Evolutionary conservation across 2,329 filamentous ascomycete species (phyloP).

Genomic region (Scedosporium boydii): DNA sequence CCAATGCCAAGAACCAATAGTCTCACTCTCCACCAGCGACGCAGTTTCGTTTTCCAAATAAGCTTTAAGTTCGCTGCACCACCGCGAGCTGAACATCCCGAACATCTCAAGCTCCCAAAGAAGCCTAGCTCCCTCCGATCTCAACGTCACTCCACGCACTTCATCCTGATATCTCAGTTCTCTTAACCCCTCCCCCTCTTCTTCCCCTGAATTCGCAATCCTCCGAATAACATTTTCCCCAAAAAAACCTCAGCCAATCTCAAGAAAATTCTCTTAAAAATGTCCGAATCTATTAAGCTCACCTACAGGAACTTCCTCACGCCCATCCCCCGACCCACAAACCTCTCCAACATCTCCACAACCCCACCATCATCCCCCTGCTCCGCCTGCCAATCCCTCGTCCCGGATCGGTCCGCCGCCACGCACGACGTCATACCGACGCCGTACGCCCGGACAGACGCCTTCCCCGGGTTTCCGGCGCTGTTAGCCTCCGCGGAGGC

Average conservation of each 20-base stretch:
- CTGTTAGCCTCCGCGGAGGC: neutral
- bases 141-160: too few relatives aligned
- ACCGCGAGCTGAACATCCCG: too few relatives aligned
- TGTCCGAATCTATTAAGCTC: neutral
- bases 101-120: too few relatives aligned
- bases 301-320: neutral
- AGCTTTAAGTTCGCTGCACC: too few relatives aligned
- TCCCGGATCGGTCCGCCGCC: neutral
- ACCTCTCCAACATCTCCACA: neutral
- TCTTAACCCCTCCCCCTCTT: too few relatives aligned
- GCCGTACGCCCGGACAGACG: neutral
- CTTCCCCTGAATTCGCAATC: too few relatives aligned
- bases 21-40: too few relatives aligned
- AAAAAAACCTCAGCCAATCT: neutral
- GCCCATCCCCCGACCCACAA: neutral
- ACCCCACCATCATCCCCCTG: neutral
- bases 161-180: too few relatives aligned
- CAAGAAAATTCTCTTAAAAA: neutral
- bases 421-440: neutral
- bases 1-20: too few relatives aligned
- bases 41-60: too few relatives aligned
- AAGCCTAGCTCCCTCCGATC: too few relatives aligned
- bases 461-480: neutral
- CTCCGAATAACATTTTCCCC: too few relatives aligned
- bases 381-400: neutral